Base-by-base conservation (phyloP, 78 protist species). In the Diacronema lutheri region DNA sequence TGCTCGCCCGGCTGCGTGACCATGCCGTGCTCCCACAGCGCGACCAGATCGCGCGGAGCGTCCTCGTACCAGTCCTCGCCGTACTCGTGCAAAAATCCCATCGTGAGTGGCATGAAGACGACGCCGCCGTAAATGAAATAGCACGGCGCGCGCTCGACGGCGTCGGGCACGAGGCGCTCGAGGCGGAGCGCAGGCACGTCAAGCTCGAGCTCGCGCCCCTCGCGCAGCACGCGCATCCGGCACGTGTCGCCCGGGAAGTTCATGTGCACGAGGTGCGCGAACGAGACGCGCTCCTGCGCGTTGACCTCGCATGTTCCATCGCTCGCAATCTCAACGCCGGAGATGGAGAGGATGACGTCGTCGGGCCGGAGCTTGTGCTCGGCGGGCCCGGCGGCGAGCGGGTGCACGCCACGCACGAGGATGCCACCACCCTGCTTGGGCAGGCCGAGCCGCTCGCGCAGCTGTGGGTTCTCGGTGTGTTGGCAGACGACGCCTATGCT, bases 71-170 rank as follows among this genome's bases (percentile, higher is more conserved):
- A 74, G 1, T 92, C 92, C 23, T 87, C 89, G 0, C 92, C 87
- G 62, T 73, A 78, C 50, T 93, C 95, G 46, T n/a, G 25, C 16
- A 40, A n/a, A 10, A 69, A 26, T 31, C 92, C 92, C 81, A 78
- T 81, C 31, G 91, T 66, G 20, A 91, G 44, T n/a, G 89, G 88
- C 29, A 81, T 58, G 44, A 93, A 93, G 16, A 91, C 92, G 11
- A 90, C 40, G 41, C 95, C 95, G 37, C 89, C 90, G 66, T 85
- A 91, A 23, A 85, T 62, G 76, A 88, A 83, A 71, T 93, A 93
- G 35, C 85, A 65, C 33, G 91, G 93, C 44, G 60, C n/a, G 44
- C 6, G 0, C 40, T 80, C 83, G 81, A 87, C 81, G 29, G 55
- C 19, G 37, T 73, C 85, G 26, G 81, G 84, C 41, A 65, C n/a